Percentiles rank a stretch among this genome's conserved stretches.
Conservation (phyloP, 2,329 filamentous ascomycete genomes). For the Alternaria arborescens region DNA sequence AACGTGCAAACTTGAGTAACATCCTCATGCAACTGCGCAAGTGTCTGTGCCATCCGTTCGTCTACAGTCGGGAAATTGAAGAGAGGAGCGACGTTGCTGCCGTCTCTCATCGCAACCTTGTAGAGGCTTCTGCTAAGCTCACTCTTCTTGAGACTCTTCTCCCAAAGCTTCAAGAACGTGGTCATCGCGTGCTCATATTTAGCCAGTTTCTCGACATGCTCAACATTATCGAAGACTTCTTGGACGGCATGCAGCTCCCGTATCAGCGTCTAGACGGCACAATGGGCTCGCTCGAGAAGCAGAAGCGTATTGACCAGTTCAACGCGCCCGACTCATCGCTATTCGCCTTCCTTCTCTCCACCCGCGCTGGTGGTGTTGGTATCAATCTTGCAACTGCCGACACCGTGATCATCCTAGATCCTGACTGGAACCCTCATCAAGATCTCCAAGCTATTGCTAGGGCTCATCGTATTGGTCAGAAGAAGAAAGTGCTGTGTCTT, state of each 20-base stretch:
- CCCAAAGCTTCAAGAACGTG: constrained; percentile 82
- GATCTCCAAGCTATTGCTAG: constrained; percentile 95
- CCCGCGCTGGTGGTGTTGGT: constrained; percentile 92
- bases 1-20: constrained; percentile 86
- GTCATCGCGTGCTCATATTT: constrained; percentile 92
- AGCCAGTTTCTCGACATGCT: constrained; percentile 93
- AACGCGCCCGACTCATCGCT: constrained; percentile 83
- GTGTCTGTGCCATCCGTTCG: constrained; percentile 93
- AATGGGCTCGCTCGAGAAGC: constrained; percentile 83
- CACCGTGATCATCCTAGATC: constrained; percentile 96
- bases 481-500: constrained; percentile 94
- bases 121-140: constrained; percentile 92
- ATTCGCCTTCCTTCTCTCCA: constrained; percentile 93
- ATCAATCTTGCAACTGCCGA: constrained; percentile 98
- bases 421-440: constrained; percentile 97
- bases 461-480: constrained; percentile 95
- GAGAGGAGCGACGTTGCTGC: constrained; percentile 72
- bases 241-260: constrained; percentile 75
- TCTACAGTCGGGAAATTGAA: constrained; percentile 90
- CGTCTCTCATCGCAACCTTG: constrained; percentile 77
- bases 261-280: constrained; percentile 88
- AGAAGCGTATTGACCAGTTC: constrained; percentile 92
- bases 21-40: constrained; percentile 95
- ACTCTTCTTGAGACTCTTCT: constrained; percentile 84
- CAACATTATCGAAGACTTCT: constrained; percentile 88